Evolutionary conservation across 2,329 filamentous ascomycete species (phyloP).

Genomic region (Colletotrichum sp.): DNA sequence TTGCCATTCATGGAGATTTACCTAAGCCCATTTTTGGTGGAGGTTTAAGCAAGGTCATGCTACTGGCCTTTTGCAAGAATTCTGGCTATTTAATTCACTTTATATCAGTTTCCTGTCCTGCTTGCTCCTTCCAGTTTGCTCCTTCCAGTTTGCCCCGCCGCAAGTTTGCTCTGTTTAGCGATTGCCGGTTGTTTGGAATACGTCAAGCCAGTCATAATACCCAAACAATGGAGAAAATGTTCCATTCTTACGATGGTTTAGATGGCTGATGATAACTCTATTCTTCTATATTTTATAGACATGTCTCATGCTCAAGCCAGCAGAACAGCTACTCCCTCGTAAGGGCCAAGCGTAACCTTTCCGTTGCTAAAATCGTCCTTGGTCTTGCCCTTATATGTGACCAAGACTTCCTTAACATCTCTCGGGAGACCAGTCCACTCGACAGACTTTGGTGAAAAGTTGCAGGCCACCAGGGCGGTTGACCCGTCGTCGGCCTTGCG

Average conservation of each 20-base stretch:
- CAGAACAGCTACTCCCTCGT: constrained; percentile 40
- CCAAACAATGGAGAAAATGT: too few relatives aligned
- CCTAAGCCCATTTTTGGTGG: too few relatives aligned
- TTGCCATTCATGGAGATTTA: neutral
- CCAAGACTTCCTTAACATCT: constrained; percentile 35
- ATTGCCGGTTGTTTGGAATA: too few relatives aligned
- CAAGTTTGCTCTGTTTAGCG: too few relatives aligned
- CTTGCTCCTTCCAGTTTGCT: neutral
- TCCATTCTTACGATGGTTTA: neutral
- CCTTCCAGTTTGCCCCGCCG: neutral
- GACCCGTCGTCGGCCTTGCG: constrained; percentile 35
- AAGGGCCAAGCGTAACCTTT: constrained; percentile 37
- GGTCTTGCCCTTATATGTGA: constrained; percentile 36
- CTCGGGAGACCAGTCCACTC: constrained; percentile 31
- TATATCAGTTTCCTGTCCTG: neutral
- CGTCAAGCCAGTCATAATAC: too few relatives aligned
- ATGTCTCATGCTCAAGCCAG: constrained; percentile 18
- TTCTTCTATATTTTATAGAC: neutral
- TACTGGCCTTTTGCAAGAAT: too few relatives aligned
- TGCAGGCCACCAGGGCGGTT: constrained; percentile 41
- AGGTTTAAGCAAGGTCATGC: too few relatives aligned
- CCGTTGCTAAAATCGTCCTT: constrained; percentile 29
- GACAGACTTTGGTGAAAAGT: constrained; percentile 39
- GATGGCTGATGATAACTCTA: neutral
- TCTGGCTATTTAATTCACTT: neutral